Conservation (phyloP, 2,329 filamentous ascomycete species). For the Colletotrichum sp. region DNA sequence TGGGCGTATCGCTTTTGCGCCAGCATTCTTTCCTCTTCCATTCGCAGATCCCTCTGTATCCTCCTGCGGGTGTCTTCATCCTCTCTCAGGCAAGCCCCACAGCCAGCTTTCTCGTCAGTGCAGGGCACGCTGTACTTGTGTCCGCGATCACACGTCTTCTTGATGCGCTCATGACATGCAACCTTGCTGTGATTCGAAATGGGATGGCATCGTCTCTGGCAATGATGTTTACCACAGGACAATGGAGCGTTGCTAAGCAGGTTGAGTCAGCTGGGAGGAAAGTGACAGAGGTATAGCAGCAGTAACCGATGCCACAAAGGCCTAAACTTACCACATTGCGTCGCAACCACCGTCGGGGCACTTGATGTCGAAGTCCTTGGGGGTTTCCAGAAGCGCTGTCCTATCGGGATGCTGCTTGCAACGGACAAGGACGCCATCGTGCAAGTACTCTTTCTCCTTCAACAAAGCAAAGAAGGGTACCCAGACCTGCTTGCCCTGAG, state of each 20-base stretch:
- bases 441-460: slow-evolving; percentile 54
- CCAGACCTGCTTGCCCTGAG: slow-evolving; percentile 65
- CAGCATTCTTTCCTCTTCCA: slow-evolving; percentile 53
- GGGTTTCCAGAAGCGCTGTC: slow-evolving; percentile 47
- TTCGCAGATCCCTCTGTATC: slow-evolving; percentile 48
- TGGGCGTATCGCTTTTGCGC: slow-evolving; percentile 49
- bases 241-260: neutral
- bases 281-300: neutral
- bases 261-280: neutral
- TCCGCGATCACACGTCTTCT: slow-evolving; percentile 52
- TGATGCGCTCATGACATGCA: slow-evolving; percentile 37
- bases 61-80: slow-evolving; percentile 47
- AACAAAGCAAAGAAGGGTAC: slow-evolving; percentile 60
- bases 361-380: slow-evolving; percentile 62
- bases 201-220: slow-evolving; percentile 66
- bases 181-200: slow-evolving; percentile 60
- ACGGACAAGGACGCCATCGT: slow-evolving; percentile 64
- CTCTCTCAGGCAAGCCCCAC: slow-evolving; percentile 57
- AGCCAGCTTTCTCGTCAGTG: slow-evolving; percentile 43
- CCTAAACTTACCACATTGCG: slow-evolving; percentile 59
- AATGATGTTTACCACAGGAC: slow-evolving; percentile 63
- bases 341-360: slow-evolving; percentile 76
- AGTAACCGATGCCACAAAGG: neutral
- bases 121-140: slow-evolving; percentile 58
- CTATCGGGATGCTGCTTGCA: slow-evolving; percentile 65